Conservation (phyloP, 805 yeast genomes). For the Priceomyces melissophilus region DNA sequence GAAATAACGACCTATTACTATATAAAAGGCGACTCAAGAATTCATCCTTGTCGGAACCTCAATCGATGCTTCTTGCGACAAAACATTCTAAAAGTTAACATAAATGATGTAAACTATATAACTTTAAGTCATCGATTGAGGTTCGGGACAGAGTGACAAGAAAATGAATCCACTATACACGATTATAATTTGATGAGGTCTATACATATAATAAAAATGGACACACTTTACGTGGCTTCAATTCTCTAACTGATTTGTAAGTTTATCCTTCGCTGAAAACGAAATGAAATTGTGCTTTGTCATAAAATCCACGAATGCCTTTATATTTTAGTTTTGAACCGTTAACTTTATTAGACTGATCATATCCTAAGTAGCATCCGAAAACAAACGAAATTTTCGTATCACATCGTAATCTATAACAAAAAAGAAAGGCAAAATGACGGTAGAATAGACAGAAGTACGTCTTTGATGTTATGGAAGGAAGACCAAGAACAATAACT, state of each 20-base stretch:
- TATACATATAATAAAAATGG: conserved; percentile 7
- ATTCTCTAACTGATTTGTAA: background rate
- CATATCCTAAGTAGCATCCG: background rate
- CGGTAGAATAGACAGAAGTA: conserved; percentile 1
- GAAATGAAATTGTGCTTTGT: background rate
- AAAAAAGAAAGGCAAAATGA: conserved; percentile 2
- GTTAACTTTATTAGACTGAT: conserved; percentile 1
- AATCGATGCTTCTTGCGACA: background rate
- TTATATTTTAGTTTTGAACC: background rate
- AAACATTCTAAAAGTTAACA: background rate
- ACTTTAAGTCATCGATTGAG: background rate
- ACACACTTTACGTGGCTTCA: background rate
- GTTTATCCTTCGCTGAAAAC: background rate
- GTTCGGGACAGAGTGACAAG: background rate
- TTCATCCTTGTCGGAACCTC: background rate
- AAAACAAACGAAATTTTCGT: conserved; percentile 2
- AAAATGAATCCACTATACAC: conserved; percentile 5
- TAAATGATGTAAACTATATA: conserved; percentile 3
- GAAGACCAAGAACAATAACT: background rate
- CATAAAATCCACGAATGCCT: background rate
- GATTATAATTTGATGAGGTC: conserved; percentile 7
- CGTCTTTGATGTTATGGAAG: background rate
- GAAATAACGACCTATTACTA: too few species aligned
- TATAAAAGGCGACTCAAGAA: too few species aligned
- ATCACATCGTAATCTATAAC: conserved; percentile 5